Evolutionary conservation across 106 monocot species (phyloP), one percentile per base, ranked within the genome.

Genomic region (Dioscorea zingiberensis): DNA sequence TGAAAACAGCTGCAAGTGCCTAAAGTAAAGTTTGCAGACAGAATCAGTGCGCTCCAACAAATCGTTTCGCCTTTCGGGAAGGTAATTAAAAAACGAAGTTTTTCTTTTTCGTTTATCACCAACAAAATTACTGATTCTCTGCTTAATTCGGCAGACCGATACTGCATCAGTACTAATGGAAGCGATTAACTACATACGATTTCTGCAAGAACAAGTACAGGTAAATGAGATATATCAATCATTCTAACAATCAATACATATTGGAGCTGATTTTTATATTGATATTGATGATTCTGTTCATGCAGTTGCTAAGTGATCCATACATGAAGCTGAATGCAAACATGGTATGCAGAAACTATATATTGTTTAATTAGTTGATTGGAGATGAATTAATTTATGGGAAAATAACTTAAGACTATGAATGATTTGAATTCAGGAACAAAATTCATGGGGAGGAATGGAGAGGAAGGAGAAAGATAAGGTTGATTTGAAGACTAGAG

Each of bases 41-140:
- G 69, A 62, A 91, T 97, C 60, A 88, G 81, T 55, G 81, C 88
- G 16, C 80, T 97, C 8, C 95, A 97, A 48, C 91, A 88, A 67
- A 71, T 97, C 44, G 95, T 97, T 22, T 91, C 95, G 46, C 95
- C 95, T 59, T 97, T 91, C 66, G 95, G 95, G 22, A 97, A 91
- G 87, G 95, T 97, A 77, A 53, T 14, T 59, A 28, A 16, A 49
- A 19, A n/a, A 25, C 25, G 23, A 19, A 29, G 16, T 30, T 16
- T 21, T 21, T 45, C 51, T 2, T 22, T 23, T 25, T 56, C 25
- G 66, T 51, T n/a, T 10, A 18, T 56, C 7, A 27, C 6, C 70
- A 16, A 27, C 26, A 18, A 48, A 44, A 49, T 65, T 5, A 25
- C 11, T 47, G 9, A 3, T 47, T 9, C 38, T 75, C 14, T 7